A percentile compares a stretch with the other conserved stretches of the same genome.
These are phyloP conservation scores for Boletus sp. DNA, from an alignment of 768 basidiomycete species.

Conservation along the genomic window DNA sequence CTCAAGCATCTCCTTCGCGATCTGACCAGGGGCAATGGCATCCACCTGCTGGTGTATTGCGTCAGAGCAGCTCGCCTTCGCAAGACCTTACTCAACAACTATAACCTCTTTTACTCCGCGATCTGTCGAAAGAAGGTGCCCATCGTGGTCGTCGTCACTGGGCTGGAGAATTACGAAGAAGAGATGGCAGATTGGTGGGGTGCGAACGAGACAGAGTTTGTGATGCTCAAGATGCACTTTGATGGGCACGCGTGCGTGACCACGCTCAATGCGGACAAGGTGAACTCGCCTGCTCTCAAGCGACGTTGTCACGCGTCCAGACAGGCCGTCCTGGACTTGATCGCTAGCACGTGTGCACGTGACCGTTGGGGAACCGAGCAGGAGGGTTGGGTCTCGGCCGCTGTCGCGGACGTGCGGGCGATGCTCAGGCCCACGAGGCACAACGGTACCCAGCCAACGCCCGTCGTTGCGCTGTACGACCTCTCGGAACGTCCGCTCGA, in stretches of 20 bases:
- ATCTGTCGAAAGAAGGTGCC: slow-evolving; percentile 37
- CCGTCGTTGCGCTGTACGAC: slow-evolving; percentile 26
- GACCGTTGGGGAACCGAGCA: slow-evolving; percentile 25
- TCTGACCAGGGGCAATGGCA: slow-evolving; percentile 26
- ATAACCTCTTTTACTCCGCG: slow-evolving; percentile 37
- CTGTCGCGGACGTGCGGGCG: slow-evolving; percentile 25
- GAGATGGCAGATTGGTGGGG: slow-evolving; percentile 35
- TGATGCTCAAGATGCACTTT: slow-evolving; percentile 32
- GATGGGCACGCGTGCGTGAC: slow-evolving; percentile 40
- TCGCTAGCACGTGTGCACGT: slow-evolving; percentile 17
- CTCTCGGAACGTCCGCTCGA: slow-evolving; percentile 6
- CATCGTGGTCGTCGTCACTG: slow-evolving; percentile 37
- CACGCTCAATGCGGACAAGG: slow-evolving; percentile 31
- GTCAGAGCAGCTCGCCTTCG: slow-evolving; percentile 33
- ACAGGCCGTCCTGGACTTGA: slow-evolving; percentile 18
- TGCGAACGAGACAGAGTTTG: slow-evolving; percentile 30
- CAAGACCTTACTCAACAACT: slow-evolving; percentile 30
- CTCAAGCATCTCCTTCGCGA: slow-evolving; percentile 26
- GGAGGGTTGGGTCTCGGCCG: slow-evolving; percentile 20
- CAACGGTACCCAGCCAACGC: slow-evolving; percentile 7
- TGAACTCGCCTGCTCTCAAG: slow-evolving; percentile 29
- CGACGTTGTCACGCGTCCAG: slow-evolving; percentile 29
- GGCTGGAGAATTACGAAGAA: slow-evolving; percentile 36
- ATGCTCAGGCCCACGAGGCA: slow-evolving; percentile 15
- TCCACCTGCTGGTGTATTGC: slow-evolving; percentile 34